phyloP scores from a whole-genome alignment of 2,329 filamentous ascomycete species.

The Paecilomyces fulvus region DNA sequence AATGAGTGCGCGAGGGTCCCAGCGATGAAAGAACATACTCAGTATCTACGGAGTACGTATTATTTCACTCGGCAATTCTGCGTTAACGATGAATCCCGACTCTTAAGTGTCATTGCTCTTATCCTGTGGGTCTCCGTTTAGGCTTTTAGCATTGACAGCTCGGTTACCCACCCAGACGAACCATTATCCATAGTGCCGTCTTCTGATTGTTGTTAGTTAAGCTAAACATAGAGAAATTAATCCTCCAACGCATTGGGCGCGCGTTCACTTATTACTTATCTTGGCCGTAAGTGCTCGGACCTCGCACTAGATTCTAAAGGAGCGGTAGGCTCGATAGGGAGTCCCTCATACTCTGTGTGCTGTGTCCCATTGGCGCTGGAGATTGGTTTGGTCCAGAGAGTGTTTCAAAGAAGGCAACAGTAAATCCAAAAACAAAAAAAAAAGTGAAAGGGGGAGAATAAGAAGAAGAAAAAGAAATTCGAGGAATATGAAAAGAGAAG shows the following conservation, averaged over 20 bases:
- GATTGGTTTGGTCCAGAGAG: too few species aligned
- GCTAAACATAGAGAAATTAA: neutral
- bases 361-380: neutral
- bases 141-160: neutral
- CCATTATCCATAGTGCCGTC: neutral
- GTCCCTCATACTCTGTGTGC: neutral
- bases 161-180: neutral
- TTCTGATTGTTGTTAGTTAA: neutral
- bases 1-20: too few species aligned
- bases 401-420: too few species aligned
- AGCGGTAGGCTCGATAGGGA: neutral
- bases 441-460: too few species aligned
- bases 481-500: too few species aligned
- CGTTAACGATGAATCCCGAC: too few species aligned
- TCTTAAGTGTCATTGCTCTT: too few species aligned
- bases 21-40: too few species aligned
- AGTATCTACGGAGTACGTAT: too few species aligned
- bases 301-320: neutral
- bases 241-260: neutral
- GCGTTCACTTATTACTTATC: neutral
- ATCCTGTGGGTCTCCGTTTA: neutral
- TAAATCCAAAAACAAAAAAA: too few species aligned
- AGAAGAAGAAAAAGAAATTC: too few species aligned
- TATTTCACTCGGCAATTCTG: too few species aligned
- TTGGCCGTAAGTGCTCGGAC: neutral